These are phyloP conservation scores for Dactylellina leptospora DNA, from an alignment of 2,329 filamentous ascomycete species.

Conservation along the genomic window DNA sequence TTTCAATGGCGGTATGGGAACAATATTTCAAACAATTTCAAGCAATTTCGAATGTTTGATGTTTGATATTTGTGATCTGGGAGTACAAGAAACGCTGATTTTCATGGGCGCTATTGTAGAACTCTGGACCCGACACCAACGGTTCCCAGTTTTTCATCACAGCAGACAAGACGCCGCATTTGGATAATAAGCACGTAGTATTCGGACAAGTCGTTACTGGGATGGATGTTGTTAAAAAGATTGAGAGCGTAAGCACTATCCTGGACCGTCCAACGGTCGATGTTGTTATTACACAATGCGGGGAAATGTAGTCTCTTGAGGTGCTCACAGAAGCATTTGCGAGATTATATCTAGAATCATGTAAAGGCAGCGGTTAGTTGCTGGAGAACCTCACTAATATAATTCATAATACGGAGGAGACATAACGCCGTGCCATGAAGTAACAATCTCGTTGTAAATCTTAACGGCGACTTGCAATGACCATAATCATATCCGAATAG, in stretches of 20 bases:
- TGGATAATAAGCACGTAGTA: conserved; percentile 93
- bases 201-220: conserved; percentile 91
- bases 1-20: conserved; percentile 95
- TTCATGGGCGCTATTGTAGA: conserved; percentile 69
- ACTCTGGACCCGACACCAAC: conserved; percentile 90
- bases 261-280: conserved; percentile 86
- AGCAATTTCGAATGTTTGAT: conserved; percentile 10
- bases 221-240: conserved; percentile 88
- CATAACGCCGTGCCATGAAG: too few species aligned
- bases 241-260: conserved; percentile 88
- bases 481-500: neutral
- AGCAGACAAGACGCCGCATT: conserved; percentile 82
- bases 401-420: too few species aligned
- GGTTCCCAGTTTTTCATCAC: conserved; percentile 99
- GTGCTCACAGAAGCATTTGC: neutral
- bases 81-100: conserved; percentile 2
- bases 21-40: conserved; percentile 56
- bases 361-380: too few species aligned
- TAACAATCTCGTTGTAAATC: too few species aligned
- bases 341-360: conserved; percentile 8
- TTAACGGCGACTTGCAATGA: too few species aligned
- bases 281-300: conserved; percentile 84
- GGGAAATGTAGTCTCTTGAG: conserved; percentile 76
- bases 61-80: too few species aligned
- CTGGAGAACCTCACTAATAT: too few species aligned